Evolutionary conservation across 2,329 filamentous ascomycete genomes (phyloP), one percentile per base, ranked within the genome.

Genomic region (Pyrenochaeta sp.): DNA sequence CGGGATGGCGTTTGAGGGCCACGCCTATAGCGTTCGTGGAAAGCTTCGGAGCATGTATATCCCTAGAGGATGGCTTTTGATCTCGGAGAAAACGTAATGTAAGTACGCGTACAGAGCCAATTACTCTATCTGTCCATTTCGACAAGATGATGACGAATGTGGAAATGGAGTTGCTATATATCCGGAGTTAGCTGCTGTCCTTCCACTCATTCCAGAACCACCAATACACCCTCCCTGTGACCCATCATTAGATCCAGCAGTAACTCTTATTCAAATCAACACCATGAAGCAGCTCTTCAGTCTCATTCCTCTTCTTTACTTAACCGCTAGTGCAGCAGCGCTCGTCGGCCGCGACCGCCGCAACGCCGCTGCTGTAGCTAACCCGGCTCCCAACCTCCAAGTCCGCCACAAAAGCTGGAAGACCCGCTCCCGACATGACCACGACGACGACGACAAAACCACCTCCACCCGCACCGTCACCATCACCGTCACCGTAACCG

Each of bases 401-500:
- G 15, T 3, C 5, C 45, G 45, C 12, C 45, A 47, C 28, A 47
- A 47, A n/a, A 15, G 28, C 45, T 47, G 45, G 45, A 47, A 47
- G 45, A 32, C 27, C n/a, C 28, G n/a, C 8, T 47, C 19, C 45
- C 30, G 28, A 27, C 13, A 58, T 46, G 25, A 30, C 46, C 1
- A 58, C 51, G 24, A 30, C 34, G 4, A 56, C 48, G 0, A 52
- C 22, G 9, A 56, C 52, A 2, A 10, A 46, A 12, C 6, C 15
- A 5, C 4, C 28, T 13, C 15, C 28, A 47, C 45, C 15, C 28
- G 45, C 19, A 47, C 45, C 5, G 28, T 47, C 4, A 47, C 45
- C 1, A 19, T 52, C 1, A 59, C 52, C 12, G 32, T 56, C 1
- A 59, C 56, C 7, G 25, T 46, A 0, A 39, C 47, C 7, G 24